Evolutionary conservation across 345 rosid genomes (phyloP).

Genomic region (Eutrema japonicum): DNA sequence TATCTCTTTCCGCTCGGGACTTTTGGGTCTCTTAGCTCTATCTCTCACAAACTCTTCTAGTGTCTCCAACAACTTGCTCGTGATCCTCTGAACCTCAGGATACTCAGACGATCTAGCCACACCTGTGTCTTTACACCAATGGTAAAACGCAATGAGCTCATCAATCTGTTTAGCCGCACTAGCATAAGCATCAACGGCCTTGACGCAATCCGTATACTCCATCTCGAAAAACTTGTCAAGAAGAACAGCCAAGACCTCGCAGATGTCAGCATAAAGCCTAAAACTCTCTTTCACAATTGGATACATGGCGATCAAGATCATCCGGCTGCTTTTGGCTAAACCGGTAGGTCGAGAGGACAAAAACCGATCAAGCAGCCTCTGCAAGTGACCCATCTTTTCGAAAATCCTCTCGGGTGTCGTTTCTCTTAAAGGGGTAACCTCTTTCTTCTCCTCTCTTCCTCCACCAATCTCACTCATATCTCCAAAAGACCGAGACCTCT

Average conservation of each 20-base stretch:
- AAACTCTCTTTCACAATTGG: constrained; percentile 84
- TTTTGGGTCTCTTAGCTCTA: constrained; percentile 71
- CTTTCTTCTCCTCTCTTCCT: constrained; percentile 46
- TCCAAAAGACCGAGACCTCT: constrained; percentile 70
- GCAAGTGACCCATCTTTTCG: constrained; percentile 83
- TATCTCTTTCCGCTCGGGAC: constrained; percentile 65
- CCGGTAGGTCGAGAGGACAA: constrained; percentile 87
- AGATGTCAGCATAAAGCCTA: constrained; percentile 77
- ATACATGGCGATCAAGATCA: constrained; percentile 74
- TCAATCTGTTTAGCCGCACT: constrained; percentile 81
- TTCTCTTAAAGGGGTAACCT: constrained; percentile 69
- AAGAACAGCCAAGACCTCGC: constrained; percentile 77
- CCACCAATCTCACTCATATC: constrained; percentile 65
- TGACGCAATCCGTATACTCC: constrained; percentile 82
- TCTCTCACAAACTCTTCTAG: constrained; percentile 87
- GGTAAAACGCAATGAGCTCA: constrained; percentile 72
- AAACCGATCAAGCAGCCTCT: constrained; percentile 82
- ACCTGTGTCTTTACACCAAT: constrained; percentile 80
- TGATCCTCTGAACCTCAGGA: constrained; percentile 92
- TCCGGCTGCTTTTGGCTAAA: constrained; percentile 67
- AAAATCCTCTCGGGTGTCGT: constrained; percentile 81
- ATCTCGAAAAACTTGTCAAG: constrained; percentile 87
- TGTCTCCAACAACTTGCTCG: constrained; percentile 73
- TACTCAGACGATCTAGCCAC: constrained; percentile 88
- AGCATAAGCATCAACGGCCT: constrained; percentile 77